These are phyloP conservation scores for Ceratocystis eucalypticola DNA, from an alignment of 2,329 filamentous ascomycete genomes.

Conservation along the genomic window DNA sequence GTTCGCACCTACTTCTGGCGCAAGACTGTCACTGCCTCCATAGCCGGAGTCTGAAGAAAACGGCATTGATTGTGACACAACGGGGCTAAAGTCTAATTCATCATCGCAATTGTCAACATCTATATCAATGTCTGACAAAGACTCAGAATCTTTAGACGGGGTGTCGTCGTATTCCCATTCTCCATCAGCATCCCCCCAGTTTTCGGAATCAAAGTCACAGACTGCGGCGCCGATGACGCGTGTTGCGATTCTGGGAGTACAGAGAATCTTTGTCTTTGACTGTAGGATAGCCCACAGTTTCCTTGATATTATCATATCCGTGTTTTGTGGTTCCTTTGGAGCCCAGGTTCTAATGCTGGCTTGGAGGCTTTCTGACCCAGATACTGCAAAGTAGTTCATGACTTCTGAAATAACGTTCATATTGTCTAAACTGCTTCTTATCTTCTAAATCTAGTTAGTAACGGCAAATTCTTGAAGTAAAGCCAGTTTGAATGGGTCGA, in stretches of 20 bases:
- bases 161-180: slow-evolving; percentile 5
- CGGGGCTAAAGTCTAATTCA: background rate
- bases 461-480: background rate
- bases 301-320: slow-evolving; percentile 7
- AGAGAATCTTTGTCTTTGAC: slow-evolving; percentile 15
- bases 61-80: background rate
- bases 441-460: slow-evolving; percentile 9
- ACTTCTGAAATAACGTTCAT: slow-evolving; percentile 18
- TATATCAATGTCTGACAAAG: slow-evolving; percentile 17
- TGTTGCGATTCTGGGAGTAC: background rate
- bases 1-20: slow-evolving; percentile 1
- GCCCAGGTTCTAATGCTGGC: slow-evolving; percentile 9
- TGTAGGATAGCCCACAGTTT: slow-evolving; percentile 17
- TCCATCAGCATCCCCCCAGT: slow-evolving; percentile 11
- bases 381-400: slow-evolving; percentile 16
- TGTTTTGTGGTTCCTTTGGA: background rate
- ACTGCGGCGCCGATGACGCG: background rate
- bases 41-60: slow-evolving; percentile 11
- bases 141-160: background rate
- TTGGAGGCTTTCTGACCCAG: slow-evolving; percentile 16
- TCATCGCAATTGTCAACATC: slow-evolving; percentile 3
- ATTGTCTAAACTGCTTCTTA: slow-evolving; percentile 8
- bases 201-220: slow-evolving; percentile 4
- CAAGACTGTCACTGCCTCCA: slow-evolving; percentile 2
- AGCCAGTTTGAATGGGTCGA: background rate